phyloP scores from a whole-genome alignment of 495 filamentous ascomycete species.

The Polyplosphaeria fusca region DNA sequence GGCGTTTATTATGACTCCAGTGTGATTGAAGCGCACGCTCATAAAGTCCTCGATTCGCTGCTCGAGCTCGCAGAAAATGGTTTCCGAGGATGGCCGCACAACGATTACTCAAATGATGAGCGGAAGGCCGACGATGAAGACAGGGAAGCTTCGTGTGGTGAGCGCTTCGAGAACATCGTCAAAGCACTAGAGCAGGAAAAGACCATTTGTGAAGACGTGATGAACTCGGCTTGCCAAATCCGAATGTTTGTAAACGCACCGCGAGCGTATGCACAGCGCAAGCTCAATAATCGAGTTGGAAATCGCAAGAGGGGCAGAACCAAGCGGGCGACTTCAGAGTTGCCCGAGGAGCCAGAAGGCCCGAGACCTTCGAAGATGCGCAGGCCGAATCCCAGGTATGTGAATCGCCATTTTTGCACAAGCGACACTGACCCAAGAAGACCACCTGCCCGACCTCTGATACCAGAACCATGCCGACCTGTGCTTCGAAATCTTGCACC shows the following conservation, averaged over 20 bases:
- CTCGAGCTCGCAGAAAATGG: slow-evolving; percentile 13
- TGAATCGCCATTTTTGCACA: not conserved
- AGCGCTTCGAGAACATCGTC: slow-evolving; percentile 17
- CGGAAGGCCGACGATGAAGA: slow-evolving; percentile 26
- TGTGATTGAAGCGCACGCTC: slow-evolving; percentile 18
- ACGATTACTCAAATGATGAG: slow-evolving; percentile 18
- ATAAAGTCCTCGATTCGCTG: slow-evolving; percentile 20
- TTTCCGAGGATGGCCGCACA: slow-evolving; percentile 16
- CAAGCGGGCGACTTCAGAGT: not conserved
- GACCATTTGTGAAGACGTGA: slow-evolving; percentile 31
- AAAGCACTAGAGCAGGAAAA: slow-evolving; percentile 24
- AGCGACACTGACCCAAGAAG: not conserved
- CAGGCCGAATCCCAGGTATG: not conserved
- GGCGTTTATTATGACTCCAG: not conserved
- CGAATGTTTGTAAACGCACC: slow-evolving; percentile 31
- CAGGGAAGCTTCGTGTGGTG: slow-evolving; percentile 16
- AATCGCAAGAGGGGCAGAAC: slow-evolving; percentile 20
- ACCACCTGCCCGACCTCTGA: not conserved
- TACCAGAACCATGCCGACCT: not conserved
- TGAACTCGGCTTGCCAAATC: slow-evolving; percentile 21
- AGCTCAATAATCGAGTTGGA: slow-evolving; percentile 12
- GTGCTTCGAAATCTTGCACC: not conserved
- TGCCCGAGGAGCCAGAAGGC: not conserved
- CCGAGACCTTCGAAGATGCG: not conserved
- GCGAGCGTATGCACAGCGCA: slow-evolving; percentile 13